Conservation (phyloP, 176 grass and related monocot genomes). For the Zoysia japonica region DNA sequence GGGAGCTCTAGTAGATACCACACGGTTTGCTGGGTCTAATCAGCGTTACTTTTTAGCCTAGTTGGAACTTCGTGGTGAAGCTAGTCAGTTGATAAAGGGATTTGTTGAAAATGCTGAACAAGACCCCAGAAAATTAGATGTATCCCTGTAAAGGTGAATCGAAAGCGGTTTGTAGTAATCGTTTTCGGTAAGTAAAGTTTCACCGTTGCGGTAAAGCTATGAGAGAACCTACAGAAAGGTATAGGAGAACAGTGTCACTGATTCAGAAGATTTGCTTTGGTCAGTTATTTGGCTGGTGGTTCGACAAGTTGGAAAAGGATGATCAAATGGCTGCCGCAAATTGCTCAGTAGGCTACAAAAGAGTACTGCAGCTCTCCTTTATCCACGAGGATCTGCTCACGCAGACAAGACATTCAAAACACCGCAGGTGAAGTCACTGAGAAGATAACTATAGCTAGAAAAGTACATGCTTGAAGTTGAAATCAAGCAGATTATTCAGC, state of each 20-base stretch:
- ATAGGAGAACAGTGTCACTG: background rate
- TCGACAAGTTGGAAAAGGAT: background rate
- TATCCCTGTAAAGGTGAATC: too few species aligned
- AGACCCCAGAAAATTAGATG: too few species aligned
- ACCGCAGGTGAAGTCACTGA: conserved; percentile 28
- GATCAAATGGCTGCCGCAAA: conserved; percentile 8
- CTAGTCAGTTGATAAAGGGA: too few species aligned
- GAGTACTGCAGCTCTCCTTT: conserved; percentile 15
- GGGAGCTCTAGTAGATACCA: too few species aligned
- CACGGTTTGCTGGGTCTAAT: too few species aligned
- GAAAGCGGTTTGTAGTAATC: too few species aligned
- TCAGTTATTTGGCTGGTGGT: background rate
- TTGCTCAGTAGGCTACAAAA: conserved; percentile 18
- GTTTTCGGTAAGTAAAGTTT: too few species aligned
- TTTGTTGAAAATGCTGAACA: too few species aligned
- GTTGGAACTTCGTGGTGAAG: too few species aligned
- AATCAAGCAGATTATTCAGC: conserved; percentile 46
- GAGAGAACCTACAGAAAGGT: background rate
- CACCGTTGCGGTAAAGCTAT: too few species aligned
- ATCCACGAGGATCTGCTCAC: conserved; percentile 21
- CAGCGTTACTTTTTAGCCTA: too few species aligned
- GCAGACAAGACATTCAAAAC: conserved; percentile 27
- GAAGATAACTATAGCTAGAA: conserved; percentile 30
- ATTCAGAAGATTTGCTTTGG: background rate
- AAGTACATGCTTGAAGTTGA: conserved; percentile 33